Evolutionary conservation across 371 early-diverging fungal genomes (phyloP).

Genomic region (Smittium mucronatum): DNA sequence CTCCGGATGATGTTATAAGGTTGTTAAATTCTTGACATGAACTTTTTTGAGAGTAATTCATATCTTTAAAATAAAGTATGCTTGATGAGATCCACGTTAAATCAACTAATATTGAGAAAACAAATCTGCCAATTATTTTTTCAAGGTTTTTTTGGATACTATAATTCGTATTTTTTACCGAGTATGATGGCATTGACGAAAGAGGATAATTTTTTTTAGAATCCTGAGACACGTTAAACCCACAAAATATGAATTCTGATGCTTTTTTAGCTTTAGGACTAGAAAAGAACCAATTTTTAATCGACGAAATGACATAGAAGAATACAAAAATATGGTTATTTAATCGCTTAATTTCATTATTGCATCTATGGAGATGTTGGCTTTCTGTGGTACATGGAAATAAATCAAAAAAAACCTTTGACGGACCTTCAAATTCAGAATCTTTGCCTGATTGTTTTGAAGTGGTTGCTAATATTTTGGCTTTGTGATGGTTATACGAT

Average conservation of each 20-base stretch:
- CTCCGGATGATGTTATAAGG: not conserved
- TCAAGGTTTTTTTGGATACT: not conserved
- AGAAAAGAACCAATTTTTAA: not conserved
- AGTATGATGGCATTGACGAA: not conserved
- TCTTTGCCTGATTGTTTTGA: not conserved
- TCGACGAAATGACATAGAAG: not conserved
- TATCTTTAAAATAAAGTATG: not conserved
- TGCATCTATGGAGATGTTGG: not conserved
- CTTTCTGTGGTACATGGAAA: not conserved
- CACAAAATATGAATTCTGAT: not conserved
- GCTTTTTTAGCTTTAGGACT: not conserved
- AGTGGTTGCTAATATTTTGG: not conserved
- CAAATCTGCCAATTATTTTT: not conserved
- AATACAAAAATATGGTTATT: not conserved
- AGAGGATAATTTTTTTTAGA: not conserved
- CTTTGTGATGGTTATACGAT: not conserved
- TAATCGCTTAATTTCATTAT: not conserved
- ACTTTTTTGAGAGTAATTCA: not conserved
- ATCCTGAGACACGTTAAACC: not conserved
- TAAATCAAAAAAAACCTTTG: not conserved
- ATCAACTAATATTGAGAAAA: not conserved
- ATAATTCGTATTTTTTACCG: not conserved
- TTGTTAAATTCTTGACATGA: not conserved
- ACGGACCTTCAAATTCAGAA: not conserved
- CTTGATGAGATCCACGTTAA: not conserved